A percentile compares a stretch with the other conserved stretches of the same genome.
These are phyloP conservation scores for Phytophthora hibernalis DNA, from an alignment of 352 stramenopile species.

Conservation along the genomic window DNA sequence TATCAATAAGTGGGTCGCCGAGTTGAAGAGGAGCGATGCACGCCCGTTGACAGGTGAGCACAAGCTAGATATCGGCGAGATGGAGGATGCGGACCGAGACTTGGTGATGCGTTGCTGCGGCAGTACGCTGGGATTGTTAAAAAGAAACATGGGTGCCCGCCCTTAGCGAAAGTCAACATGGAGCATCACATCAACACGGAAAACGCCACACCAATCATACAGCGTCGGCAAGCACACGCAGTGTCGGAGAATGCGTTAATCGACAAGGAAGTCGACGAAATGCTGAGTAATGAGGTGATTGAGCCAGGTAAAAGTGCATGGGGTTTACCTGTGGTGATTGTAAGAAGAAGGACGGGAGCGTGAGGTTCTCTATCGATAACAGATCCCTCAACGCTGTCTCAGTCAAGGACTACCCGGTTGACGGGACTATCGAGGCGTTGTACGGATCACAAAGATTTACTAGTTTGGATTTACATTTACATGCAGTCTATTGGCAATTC, in stretches of 20 bases:
- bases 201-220: conserved; percentile 15
- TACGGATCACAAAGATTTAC: conserved; percentile 7
- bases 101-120: neutral
- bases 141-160: neutral
- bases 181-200: neutral
- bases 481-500: conserved; percentile 17
- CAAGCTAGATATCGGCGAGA: neutral
- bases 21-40: neutral
- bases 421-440: conserved; percentile 23
- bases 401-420: conserved; percentile 1
- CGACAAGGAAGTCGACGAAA: conserved; percentile 9
- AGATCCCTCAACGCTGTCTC: too few species aligned
- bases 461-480: conserved; percentile 23
- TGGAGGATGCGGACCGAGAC: neutral
- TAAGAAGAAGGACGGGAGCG: neutral
- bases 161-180: neutral
- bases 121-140: neutral
- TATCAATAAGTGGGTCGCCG: neutral
- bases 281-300: neutral
- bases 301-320: conserved; percentile 2
- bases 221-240: neutral
- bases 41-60: neutral
- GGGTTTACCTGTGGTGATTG: neutral
- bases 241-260: conserved; percentile 15
- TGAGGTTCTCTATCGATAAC: too few species aligned